Base-by-base conservation (phyloP, 345 rosid species). In the Kernera saxatilis region DNA sequence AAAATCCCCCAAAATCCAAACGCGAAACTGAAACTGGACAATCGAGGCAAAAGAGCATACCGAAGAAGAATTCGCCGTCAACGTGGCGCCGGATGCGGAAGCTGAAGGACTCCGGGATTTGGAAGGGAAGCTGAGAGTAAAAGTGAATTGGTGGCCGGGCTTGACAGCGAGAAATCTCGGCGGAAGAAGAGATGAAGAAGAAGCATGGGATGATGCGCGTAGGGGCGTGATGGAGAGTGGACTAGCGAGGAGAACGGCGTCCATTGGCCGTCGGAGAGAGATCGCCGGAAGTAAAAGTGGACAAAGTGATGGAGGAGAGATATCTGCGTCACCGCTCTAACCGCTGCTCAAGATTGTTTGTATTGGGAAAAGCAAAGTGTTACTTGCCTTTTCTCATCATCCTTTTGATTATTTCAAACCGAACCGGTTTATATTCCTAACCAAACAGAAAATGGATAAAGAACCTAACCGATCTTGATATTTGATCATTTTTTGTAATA, bases 31-130 rank as follows among this genome's bases (percentile, higher is more conserved):
- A 6, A 12, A 29, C 64, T 5, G 25, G 17, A 73, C 59, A 14
- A 14, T 73, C 58, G 72, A 62, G 11, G 53, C 22, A n/a, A 73
- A 15, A 3, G 19, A 62, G 17, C 59, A 43, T 51, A 85, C 89
- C 80, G 91, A 79, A 32, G 80, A 77, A 0, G 87, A 82, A 67
- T 84, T 83, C 67, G 81, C 81, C 66, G 78, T 83, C 72, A 88
- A 79, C 57, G 85, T 74, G 56, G 81, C 85, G n/a, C 76, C 22
- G 43, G 84, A 61, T 5, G 77, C 62, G 63, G 82, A 29, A 68
- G 69, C 18, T 25, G 75, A 79, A 12, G 87, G 67, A 64, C 71
- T 67, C 12, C 79, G 73, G 35, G 66, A 62, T 29, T 52, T 60
- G 64, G 41, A 65, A 30, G 49, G 30, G 27, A 8, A 37, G 43